A percentile compares a stretch with the other conserved stretches of the same genome.
Conservation (phyloP, 257 asterid genomes). For the Thymus mandschuricus region DNA sequence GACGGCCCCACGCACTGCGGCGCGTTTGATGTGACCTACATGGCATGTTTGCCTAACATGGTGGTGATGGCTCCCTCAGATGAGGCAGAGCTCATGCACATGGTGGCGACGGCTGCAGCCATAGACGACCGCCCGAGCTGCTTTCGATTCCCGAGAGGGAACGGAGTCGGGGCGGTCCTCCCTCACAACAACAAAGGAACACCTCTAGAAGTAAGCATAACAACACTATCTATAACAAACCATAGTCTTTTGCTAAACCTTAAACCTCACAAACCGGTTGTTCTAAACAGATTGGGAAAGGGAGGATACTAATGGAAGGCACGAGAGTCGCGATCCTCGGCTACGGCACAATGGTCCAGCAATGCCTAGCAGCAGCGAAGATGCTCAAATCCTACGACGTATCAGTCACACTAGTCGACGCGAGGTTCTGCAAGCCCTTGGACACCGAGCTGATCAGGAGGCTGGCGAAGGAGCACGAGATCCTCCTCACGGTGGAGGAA, state of each 20-base stretch:
- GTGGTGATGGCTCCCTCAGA: slow-evolving; percentile 27
- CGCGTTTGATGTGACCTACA: slow-evolving; percentile 20
- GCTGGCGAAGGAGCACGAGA: slow-evolving; percentile 25
- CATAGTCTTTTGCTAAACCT: neutral
- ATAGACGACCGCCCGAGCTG: slow-evolving; percentile 26
- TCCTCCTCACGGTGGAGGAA: slow-evolving; percentile 20
- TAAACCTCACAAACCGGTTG: neutral
- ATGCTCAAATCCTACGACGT: slow-evolving; percentile 49
- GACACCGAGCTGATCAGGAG: slow-evolving; percentile 57
- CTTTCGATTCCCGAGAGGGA: slow-evolving; percentile 21
- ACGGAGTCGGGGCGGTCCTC: slow-evolving; percentile 7
- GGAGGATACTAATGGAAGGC: slow-evolving; percentile 69
- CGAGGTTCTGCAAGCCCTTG: slow-evolving; percentile 82
- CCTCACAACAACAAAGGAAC: slow-evolving; percentile 18
- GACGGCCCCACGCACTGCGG: slow-evolving; percentile 27
- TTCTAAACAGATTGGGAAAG: slow-evolving; percentile 49
- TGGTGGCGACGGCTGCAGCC: slow-evolving; percentile 25
- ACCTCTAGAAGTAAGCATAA: slow-evolving; percentile 11
- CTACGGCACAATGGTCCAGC: slow-evolving; percentile 68
- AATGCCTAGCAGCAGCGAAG: slow-evolving; percentile 65
- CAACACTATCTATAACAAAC: neutral
- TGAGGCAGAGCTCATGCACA: slow-evolving; percentile 24
- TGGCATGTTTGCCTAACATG: slow-evolving; percentile 30
- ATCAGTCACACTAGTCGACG: slow-evolving; percentile 66
- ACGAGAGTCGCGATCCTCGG: slow-evolving; percentile 67